phyloP scores from a whole-genome alignment of 306 rosid genomes.

The Dryas octopetala region DNA sequence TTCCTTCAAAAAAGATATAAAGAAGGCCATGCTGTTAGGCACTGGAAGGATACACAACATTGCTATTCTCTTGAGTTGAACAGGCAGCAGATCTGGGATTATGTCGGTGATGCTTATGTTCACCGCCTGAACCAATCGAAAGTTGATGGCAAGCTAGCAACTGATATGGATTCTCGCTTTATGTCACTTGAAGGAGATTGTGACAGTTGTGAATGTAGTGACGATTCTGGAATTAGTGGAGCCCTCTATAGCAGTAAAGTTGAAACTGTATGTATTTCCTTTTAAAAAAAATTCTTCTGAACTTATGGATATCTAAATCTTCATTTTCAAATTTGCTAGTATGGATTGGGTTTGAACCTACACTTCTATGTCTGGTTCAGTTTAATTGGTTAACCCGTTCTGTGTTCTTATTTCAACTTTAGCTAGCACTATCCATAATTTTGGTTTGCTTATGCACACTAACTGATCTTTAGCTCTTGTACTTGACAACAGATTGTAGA shows the following conservation, averaged over 20 bases:
- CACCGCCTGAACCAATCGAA: constrained; percentile 89
- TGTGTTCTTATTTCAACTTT: not conserved
- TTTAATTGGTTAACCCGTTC: constrained; percentile 21
- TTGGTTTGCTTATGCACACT: constrained; percentile 10
- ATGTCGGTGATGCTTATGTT: constrained; percentile 81
- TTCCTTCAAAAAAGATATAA: constrained; percentile 52
- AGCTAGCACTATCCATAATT: not conserved
- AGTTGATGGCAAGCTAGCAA: constrained; percentile 66
- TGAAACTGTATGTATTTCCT: constrained; percentile 61
- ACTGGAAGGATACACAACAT: constrained; percentile 79
- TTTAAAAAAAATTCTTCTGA: not conserved
- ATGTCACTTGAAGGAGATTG: constrained; percentile 66
- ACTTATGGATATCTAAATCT: constrained; percentile 8
- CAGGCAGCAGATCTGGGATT: constrained; percentile 97
- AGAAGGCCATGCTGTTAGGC: constrained; percentile 93
- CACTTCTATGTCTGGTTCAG: not conserved
- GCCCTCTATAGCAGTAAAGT: constrained; percentile 90
- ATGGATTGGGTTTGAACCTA: not conserved
- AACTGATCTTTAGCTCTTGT: constrained; percentile 29
- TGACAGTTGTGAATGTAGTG: constrained; percentile 57
- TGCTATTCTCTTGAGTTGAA: constrained; percentile 90
- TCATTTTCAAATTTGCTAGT: constrained; percentile 13
- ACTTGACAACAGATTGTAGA: constrained; percentile 71
- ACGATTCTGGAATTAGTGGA: constrained; percentile 70
- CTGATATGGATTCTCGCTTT: constrained; percentile 52